Base-by-base conservation (phyloP, 2,329 filamentous ascomycete species). In the Chlorencoelia australis region DNA sequence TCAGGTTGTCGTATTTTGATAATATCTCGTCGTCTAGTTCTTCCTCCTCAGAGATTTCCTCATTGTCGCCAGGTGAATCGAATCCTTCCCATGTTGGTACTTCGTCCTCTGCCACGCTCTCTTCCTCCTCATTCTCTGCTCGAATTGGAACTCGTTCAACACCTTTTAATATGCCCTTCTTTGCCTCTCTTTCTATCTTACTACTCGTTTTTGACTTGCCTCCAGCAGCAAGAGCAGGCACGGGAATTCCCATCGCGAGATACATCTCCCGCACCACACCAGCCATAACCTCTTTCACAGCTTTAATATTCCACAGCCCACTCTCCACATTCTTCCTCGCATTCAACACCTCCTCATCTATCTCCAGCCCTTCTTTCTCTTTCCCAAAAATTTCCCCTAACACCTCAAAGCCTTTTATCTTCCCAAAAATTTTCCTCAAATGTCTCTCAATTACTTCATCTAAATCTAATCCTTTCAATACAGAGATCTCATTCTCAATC, bases 401-500 rank as follows among this genome's bases (percentile, higher is more conserved):
- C 24, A 58, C 61, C n/a, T n/a, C n/a, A n/a, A n/a, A n/a, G 13
- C 22, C 13, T 50, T 73, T 72, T 33, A 68, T 62, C 46, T 66
- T 70, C 22, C 60, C 52, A 29, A 74, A 52, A n/a, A 60, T 64
- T 50, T 67, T 69, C 40, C 64, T 59, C 31, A 75, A 48, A 47
- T 69, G 64, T 30, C 62, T 58, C 31, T 64, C 59, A 3, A 65
- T 66, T 7, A 64, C 54, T 20, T 57, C 57, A n/a, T 56, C 50
- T 24, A 68, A 46, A 43, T 73, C 64, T 32, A 75, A 53, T 4
- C 50, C 58, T 55, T 74, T 74, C 36, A 73, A 47, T 9, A 63
- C 65, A 20, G 60, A 59, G 35, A 72, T 66, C 48, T 75, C 82
- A 21, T 70, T 68, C 43, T 83, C 72, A 20, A 88, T 61, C 14